phyloP scores from a whole-genome alignment of 1,139 yeast species.

The Scheffersomyces parashehatae region DNA sequence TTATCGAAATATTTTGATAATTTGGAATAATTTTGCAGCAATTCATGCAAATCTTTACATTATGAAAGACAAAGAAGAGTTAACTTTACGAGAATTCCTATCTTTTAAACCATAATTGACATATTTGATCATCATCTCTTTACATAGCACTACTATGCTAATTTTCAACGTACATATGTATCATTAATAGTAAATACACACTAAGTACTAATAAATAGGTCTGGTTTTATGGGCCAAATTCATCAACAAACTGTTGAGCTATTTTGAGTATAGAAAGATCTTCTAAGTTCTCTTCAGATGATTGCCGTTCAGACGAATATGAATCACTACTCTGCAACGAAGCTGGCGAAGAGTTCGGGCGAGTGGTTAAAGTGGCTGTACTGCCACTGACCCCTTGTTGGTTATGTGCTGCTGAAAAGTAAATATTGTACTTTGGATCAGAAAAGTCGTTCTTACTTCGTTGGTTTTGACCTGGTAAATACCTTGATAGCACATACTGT shows the following conservation, averaged over 20 bases:
- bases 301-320: not conserved
- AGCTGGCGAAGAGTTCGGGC: not conserved
- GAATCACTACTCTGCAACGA: not conserved
- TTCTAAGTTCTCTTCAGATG: constrained; percentile 10
- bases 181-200: no score
- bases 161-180: no score
- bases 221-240: constrained; percentile 5
- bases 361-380: not conserved
- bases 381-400: not conserved
- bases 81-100: no score
- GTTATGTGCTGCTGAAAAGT: not conserved
- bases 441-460: not conserved
- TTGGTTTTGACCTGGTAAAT: not conserved
- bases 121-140: no score
- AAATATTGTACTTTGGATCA: not conserved
- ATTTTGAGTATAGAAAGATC: constrained; percentile 19
- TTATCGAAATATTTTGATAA: no score
- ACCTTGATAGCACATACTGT: not conserved
- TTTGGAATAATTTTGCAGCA: no score
- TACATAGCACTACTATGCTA: no score
- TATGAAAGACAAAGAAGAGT: no score
- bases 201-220: no score
- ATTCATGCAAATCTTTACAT: no score
- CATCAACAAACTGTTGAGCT: constrained; percentile 30
- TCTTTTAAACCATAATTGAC: no score